Conservation (phyloP, 2,329 filamentous ascomycete genomes). For the Colletotrichum eleusines region DNA sequence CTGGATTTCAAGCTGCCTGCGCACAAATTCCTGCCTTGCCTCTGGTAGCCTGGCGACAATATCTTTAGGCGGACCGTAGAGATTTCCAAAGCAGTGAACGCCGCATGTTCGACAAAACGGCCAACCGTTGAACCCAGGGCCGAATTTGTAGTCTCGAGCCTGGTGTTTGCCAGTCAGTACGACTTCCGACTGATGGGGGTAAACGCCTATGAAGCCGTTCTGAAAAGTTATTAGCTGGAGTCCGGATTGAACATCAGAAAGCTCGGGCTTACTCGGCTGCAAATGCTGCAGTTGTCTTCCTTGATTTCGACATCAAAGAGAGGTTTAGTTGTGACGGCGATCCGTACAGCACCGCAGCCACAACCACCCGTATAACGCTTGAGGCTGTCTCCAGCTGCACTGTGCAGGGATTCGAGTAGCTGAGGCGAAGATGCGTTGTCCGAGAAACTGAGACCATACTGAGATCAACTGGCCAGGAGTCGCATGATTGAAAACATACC, state of each 20-base stretch:
- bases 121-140: conserved; percentile 42
- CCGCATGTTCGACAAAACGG: conserved; percentile 48
- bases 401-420: not conserved
- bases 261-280: conserved; percentile 45
- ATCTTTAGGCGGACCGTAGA: conserved; percentile 49
- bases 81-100: conserved; percentile 46
- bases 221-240: not conserved
- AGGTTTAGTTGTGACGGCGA: conserved; percentile 43
- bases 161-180: conserved; percentile 45
- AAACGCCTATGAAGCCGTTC: conserved; percentile 48
- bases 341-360: conserved; percentile 46
- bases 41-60: conserved; percentile 46
- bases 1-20: conserved; percentile 37
- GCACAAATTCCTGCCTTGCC: conserved; percentile 44
- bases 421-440: not conserved
- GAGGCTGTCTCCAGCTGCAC: conserved; percentile 1
- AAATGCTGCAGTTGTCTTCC: conserved; percentile 54
- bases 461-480: not conserved
- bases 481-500: not conserved
- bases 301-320: conserved; percentile 57
- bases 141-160: conserved; percentile 46
- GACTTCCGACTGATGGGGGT: conserved; percentile 48
- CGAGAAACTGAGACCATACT: not conserved
- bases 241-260: not conserved
- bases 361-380: conserved; percentile 44